Percentiles rank a stretch among this genome's conserved stretches.
Evolutionary conservation across 2,329 filamentous ascomycete genomes (phyloP).

Genomic region (Shiraia sp.): DNA sequence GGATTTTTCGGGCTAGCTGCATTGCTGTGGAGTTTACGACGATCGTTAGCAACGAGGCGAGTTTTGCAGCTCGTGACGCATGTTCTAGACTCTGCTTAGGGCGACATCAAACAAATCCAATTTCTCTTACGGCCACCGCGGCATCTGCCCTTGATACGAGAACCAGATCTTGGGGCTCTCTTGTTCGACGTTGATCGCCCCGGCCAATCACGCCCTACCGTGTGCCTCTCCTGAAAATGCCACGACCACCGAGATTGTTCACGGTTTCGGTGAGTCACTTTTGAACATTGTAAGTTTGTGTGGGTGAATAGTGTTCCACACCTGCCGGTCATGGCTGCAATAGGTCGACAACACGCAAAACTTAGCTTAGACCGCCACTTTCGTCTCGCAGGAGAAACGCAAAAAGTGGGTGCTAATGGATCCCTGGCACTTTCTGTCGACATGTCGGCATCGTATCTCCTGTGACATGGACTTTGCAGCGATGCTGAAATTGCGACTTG

Average conservation of each 20-base stretch:
- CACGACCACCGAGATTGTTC: slow-evolving; percentile 15
- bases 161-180: slow-evolving; percentile 17
- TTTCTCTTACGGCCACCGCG: slow-evolving; percentile 31
- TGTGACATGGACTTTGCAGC: too few species aligned
- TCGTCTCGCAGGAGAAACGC: too few species aligned
- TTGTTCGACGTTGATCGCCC: slow-evolving; percentile 16
- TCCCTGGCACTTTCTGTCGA: too few species aligned
- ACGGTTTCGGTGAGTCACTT: slow-evolving; percentile 15
- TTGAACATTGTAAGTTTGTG: slow-evolving; percentile 6
- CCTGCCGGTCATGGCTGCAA: slow-evolving; percentile 1
- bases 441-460: too few species aligned
- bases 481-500: slow-evolving; percentile 4
- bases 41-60: slow-evolving; percentile 24
- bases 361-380: too few species aligned
- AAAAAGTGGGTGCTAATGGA: too few species aligned
- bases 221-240: slow-evolving; percentile 10
- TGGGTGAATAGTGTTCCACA: slow-evolving; percentile 3
- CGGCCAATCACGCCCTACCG: slow-evolving; percentile 19
- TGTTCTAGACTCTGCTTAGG: slow-evolving; percentile 41
- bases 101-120: slow-evolving; percentile 27
- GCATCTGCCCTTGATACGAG: slow-evolving; percentile 27
- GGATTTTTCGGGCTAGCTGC: slow-evolving; percentile 17
- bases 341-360: not conserved
- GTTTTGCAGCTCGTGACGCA: slow-evolving; percentile 16
- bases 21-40: slow-evolving; percentile 23